Percentiles rank a stretch among this genome's conserved stretches.
These are phyloP conservation scores for Galeopsis tetrahit DNA, from an alignment of 257 asterid species.

Conservation along the genomic window DNA sequence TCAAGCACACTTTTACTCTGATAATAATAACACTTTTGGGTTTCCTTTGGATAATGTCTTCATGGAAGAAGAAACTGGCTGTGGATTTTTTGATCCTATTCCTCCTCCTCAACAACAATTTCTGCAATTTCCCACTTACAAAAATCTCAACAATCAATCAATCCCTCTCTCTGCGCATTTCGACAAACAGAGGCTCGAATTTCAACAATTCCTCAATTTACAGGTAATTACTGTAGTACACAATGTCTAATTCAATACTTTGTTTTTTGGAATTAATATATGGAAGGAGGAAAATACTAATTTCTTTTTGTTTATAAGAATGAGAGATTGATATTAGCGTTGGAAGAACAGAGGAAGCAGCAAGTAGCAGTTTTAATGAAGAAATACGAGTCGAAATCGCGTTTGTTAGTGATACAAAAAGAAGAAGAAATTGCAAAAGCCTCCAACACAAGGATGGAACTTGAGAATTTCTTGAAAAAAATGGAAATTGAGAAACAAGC, in stretches of 20 bases:
- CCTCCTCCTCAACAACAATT: slow-evolving; percentile 33
- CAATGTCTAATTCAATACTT: too few species aligned
- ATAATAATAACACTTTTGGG: slow-evolving; percentile 40
- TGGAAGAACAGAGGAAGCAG: slow-evolving; percentile 68
- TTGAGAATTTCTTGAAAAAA: slow-evolving; percentile 42
- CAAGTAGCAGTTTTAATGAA: slow-evolving; percentile 46
- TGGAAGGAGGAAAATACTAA: too few species aligned
- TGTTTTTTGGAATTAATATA: too few species aligned
- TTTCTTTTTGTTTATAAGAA: too few species aligned
- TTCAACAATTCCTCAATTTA: slow-evolving; percentile 53
- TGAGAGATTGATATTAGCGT: slow-evolving; percentile 59
- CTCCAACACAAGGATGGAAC: slow-evolving; percentile 45
- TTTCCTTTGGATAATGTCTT: slow-evolving; percentile 42
- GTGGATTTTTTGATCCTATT: slow-evolving; percentile 38
- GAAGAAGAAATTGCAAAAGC: slow-evolving; percentile 67
- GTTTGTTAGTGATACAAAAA: slow-evolving; percentile 50
- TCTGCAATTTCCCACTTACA: slow-evolving; percentile 40
- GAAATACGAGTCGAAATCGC: slow-evolving; percentile 53
- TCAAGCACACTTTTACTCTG: slow-evolving; percentile 61
- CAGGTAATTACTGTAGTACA: slow-evolving; percentile 43
- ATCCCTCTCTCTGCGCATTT: slow-evolving; percentile 38
- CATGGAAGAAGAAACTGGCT: slow-evolving; percentile 41
- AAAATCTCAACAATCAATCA: slow-evolving; percentile 17
- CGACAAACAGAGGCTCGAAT: slow-evolving; percentile 61
- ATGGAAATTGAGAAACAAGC: slow-evolving; percentile 59